Evolutionary conservation across 768 basidiomycete genomes (phyloP).

Genomic region (Russula dissimulans): DNA sequence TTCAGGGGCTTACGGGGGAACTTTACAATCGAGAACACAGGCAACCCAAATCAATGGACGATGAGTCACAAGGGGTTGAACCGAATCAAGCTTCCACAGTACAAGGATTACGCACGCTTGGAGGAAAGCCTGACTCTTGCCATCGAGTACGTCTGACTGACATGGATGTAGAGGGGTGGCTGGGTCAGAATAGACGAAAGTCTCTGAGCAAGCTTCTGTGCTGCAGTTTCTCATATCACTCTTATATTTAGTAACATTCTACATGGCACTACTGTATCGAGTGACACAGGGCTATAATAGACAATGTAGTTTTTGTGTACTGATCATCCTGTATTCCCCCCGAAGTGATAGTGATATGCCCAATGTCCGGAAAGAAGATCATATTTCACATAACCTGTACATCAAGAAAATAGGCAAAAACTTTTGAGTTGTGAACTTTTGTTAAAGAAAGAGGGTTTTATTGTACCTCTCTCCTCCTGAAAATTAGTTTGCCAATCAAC

Average conservation of each 20-base stretch:
- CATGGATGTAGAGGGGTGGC: conserved; percentile 64
- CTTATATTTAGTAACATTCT: not conserved
- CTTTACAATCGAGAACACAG: conserved; percentile 98
- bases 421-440: no score
- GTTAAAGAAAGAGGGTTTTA: no score
- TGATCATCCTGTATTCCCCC: no score
- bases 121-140: conserved; percentile 94
- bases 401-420: no score
- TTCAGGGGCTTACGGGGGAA: conserved; percentile 95
- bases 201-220: not conserved
- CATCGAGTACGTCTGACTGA: conserved; percentile 46
- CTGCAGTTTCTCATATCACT: not conserved
- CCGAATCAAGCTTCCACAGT: conserved; percentile 93
- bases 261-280: not conserved
- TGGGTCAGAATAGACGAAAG: conserved; percentile 63
- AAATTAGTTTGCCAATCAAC: no score
- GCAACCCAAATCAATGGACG: conserved; percentile 90
- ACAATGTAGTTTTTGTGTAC: no score
- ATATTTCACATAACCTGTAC: no score
- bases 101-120: conserved; percentile 88
- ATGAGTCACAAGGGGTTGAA: conserved; percentile 98
- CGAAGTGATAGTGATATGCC: no score
- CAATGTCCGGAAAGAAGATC: no score
- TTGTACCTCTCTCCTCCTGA: no score
- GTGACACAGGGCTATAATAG: not conserved